These are phyloP conservation scores for Plasmopara muralis DNA, from an alignment of 352 stramenopile species.

Conservation along the genomic window DNA sequence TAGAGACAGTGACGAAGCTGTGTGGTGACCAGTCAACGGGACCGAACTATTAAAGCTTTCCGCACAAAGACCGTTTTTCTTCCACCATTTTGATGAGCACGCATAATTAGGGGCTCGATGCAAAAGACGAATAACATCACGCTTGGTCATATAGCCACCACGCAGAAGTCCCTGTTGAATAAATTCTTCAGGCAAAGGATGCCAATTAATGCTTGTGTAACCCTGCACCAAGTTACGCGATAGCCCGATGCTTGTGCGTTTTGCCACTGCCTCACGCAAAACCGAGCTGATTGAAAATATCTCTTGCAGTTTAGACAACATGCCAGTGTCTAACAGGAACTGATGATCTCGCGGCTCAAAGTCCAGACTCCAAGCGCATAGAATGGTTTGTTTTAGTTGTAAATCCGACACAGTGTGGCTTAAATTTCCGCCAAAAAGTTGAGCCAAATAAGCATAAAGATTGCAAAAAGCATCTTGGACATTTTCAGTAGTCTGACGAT, in stretches of 20 bases:
- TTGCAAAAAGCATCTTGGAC: slow-evolving; percentile 68
- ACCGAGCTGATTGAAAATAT: slow-evolving; percentile 69
- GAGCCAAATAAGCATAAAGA: slow-evolving; percentile 64
- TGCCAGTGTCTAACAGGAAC: slow-evolving; percentile 71
- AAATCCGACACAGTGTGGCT: slow-evolving; percentile 33
- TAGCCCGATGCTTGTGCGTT: slow-evolving; percentile 9
- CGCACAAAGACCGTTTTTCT: slow-evolving; percentile 37
- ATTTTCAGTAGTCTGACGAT: slow-evolving; percentile 42
- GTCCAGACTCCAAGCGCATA: slow-evolving; percentile 77
- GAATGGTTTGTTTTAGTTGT: slow-evolving; percentile 68
- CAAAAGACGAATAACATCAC: slow-evolving; percentile 63
- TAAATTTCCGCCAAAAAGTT: slow-evolving; percentile 36
- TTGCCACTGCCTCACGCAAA: slow-evolving; percentile 27
- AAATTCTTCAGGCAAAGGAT: slow-evolving; percentile 71
- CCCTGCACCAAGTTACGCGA: slow-evolving; percentile 2
- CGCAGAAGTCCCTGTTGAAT: slow-evolving; percentile 67
- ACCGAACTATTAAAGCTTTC: slow-evolving; percentile 8
- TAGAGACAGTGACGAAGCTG: slow-evolving; percentile 65
- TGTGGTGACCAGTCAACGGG: slow-evolving; percentile 35
- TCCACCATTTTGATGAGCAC: slow-evolving; percentile 52
- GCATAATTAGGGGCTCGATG: slow-evolving; percentile 53
- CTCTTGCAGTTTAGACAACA: slow-evolving; percentile 65
- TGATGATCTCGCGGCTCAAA: slow-evolving; percentile 79
- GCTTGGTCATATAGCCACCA: slow-evolving; percentile 69
- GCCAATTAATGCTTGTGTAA: slow-evolving; percentile 60